Evolutionary conservation across 2,329 filamentous ascomycete species (phyloP), one percentile per base, ranked within the genome.

Genomic region (Monilinia vaccinii-corymbosi): DNA sequence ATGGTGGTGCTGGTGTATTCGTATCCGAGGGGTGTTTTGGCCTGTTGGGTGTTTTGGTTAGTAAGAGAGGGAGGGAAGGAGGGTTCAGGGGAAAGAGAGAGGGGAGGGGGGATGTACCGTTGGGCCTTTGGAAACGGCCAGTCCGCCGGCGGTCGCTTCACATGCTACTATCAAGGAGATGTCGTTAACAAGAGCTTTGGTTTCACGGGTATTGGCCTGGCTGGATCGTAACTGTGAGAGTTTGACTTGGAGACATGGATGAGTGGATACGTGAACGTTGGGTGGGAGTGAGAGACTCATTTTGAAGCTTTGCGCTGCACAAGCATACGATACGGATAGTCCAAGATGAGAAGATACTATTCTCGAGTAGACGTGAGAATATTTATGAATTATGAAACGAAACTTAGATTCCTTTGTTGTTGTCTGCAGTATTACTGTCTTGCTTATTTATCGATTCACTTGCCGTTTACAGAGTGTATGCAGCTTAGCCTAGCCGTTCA

Each of bases 221-320:
- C 83, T 79, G 45, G 89, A 94, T 62, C 93, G 87, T 50, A 97
- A 83, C 76, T 94, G 89, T 67, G 89, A 92, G 69, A 97, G 84
- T 79, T 97, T 97, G 67, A 88, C 90, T 68, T 82, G 80, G 46
- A 97, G 80, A 75, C 90, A 96, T 40, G 93, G 93, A 74, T 97
- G 93, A 18, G 78, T 78, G 44, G 91, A 96, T 72, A 96, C 77
- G 76, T 94, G 90, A 63, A 87, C 82, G 70, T 86, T 86, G 67
- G 79, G 64, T 11, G 82, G 82, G 47, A 85, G 74, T 57, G 73
- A 71, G 50, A 58, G 67, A 57, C 67, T 53, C 69, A 71, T 71
- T 32, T 44, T 44, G 51, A 53, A 44, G 51, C 38, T 53, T 44
- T 44, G 56, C n/a, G 38, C 31, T 10, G n/a, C n/a, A n/a, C n/a